Evolutionary conservation across 495 filamentous ascomycete species (phyloP).

Genomic region (Aspergillus indologenus): DNA sequence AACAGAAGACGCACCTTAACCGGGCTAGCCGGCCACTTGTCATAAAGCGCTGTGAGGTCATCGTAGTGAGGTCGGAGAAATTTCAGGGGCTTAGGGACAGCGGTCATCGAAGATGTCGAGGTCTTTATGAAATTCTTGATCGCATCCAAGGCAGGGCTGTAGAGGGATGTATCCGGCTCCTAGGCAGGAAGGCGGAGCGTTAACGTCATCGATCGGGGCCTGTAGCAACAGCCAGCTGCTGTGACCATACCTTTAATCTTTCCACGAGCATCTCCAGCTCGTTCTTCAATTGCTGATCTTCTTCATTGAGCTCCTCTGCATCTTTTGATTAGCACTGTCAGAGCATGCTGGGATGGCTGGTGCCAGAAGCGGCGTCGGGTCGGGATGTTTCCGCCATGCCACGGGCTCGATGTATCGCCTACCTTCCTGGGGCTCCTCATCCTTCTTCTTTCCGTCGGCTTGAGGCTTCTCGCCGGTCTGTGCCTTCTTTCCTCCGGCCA

Average conservation of each 20-base stretch:
- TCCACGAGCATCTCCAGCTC: constrained; percentile 99
- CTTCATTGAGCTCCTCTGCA: constrained; percentile 88
- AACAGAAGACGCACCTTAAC: constrained; percentile 61
- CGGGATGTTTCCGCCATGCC: constrained; percentile 1
- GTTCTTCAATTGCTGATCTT: constrained; percentile 95
- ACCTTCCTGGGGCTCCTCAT: constrained; percentile 61
- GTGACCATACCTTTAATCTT: constrained; percentile 71
- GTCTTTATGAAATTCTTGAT: constrained; percentile 99
- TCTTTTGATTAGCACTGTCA: constrained; percentile 11
- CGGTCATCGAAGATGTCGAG: constrained; percentile 98
- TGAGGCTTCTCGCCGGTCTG: constrained; percentile 67
- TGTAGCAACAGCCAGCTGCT: background rate
- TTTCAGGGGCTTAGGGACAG: constrained; percentile 96
- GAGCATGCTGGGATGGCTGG: background rate
- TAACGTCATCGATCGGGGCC: constrained; percentile 22
- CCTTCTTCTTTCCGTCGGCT: constrained; percentile 71
- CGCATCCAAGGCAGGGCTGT: constrained; percentile 85
- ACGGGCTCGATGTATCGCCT: constrained; percentile 16
- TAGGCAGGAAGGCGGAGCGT: constrained; percentile 36
- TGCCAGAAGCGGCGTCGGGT: background rate
- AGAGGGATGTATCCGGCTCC: constrained; percentile 84
- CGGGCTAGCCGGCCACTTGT: constrained; percentile 77
- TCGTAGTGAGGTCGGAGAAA: constrained; percentile 96
- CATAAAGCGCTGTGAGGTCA: constrained; percentile 78
- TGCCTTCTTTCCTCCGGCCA: constrained; percentile 57